Percentiles rank a stretch among this genome's conserved stretches.
Evolutionary conservation across 2,329 filamentous ascomycete genomes (phyloP).

Genomic region (Fusarium zealandicum): DNA sequence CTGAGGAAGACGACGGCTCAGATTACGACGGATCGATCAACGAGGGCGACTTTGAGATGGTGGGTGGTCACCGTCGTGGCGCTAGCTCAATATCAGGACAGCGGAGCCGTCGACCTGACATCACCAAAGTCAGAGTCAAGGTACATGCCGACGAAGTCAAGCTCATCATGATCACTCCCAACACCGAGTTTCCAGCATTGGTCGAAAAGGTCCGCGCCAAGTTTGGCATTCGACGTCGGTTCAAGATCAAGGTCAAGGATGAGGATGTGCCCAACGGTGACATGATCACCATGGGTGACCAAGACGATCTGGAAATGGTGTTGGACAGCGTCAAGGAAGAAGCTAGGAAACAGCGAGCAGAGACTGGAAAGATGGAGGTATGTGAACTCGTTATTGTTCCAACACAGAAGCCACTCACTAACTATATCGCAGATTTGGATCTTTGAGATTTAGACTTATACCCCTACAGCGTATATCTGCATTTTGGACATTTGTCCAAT

Average conservation of each 20-base stretch:
- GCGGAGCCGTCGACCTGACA: conserved; percentile 66
- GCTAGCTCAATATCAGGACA: conserved; percentile 58
- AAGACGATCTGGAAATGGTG: conserved; percentile 93
- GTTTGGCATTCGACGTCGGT: conserved; percentile 77
- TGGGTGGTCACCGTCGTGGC: conserved; percentile 61
- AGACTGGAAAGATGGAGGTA: conserved; percentile 96
- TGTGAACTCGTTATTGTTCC: conserved; percentile 48
- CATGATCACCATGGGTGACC: conserved; percentile 96
- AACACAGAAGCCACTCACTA: conserved; percentile 33
- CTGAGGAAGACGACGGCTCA: conserved; percentile 83
- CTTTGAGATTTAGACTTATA: conserved; percentile 49
- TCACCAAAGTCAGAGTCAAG: conserved; percentile 87
- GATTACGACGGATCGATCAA: conserved; percentile 72
- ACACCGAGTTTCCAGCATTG: conserved; percentile 78
- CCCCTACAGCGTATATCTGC: conserved; percentile 36
- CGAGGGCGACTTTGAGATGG: conserved; percentile 81
- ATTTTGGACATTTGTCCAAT: conserved; percentile 31
- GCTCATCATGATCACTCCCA: conserved; percentile 84
- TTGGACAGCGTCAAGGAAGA: conserved; percentile 72
- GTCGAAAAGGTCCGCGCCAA: conserved; percentile 84
- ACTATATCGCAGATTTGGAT: conserved; percentile 55
- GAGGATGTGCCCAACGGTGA: conserved; percentile 80
- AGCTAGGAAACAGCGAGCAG: conserved; percentile 76
- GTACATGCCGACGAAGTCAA: conserved; percentile 90
- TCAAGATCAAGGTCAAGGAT: conserved; percentile 89